Evolutionary conservation across 2,329 filamentous ascomycete species (phyloP).

Genomic region (Calonectria montana): DNA sequence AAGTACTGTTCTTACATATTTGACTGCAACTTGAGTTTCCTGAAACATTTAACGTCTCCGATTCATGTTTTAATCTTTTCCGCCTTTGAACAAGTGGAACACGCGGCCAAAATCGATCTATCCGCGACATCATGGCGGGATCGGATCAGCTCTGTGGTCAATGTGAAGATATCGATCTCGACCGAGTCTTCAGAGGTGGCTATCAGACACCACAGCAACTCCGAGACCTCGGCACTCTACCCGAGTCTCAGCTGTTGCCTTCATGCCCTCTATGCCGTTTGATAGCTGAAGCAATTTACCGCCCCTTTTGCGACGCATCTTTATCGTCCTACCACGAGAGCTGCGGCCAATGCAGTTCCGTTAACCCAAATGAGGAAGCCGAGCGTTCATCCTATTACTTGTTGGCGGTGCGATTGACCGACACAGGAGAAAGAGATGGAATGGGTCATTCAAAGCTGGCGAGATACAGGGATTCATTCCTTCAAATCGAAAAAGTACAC

Average conservation of each 20-base stretch:
- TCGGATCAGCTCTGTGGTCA: neutral
- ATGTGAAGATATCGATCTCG: conserved; percentile 11
- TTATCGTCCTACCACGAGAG: conserved; percentile 1
- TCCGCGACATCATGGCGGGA: neutral
- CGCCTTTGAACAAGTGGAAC: too few relatives aligned
- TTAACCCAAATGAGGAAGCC: neutral
- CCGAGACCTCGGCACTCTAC: neutral
- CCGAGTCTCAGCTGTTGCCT: neutral
- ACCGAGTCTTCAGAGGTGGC: conserved; percentile 11
- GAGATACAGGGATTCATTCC: neutral
- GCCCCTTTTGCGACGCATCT: neutral
- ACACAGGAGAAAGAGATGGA: neutral
- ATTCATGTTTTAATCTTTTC: too few relatives aligned
- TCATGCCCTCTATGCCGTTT: neutral
- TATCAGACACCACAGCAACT: conserved; percentile 6
- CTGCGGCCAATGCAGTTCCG: neutral
- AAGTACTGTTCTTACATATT: too few relatives aligned
- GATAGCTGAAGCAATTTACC: conserved; percentile 6
- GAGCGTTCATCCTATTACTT: neutral
- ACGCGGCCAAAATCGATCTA: too few relatives aligned
- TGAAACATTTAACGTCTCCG: too few relatives aligned
- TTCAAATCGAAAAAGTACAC: neutral
- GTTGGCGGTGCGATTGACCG: neutral
- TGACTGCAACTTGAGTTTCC: too few relatives aligned
- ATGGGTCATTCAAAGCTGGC: neutral